Base-by-base conservation (phyloP, 768 basidiomycete species). In the Pilatotrama ljubarskyi region DNA sequence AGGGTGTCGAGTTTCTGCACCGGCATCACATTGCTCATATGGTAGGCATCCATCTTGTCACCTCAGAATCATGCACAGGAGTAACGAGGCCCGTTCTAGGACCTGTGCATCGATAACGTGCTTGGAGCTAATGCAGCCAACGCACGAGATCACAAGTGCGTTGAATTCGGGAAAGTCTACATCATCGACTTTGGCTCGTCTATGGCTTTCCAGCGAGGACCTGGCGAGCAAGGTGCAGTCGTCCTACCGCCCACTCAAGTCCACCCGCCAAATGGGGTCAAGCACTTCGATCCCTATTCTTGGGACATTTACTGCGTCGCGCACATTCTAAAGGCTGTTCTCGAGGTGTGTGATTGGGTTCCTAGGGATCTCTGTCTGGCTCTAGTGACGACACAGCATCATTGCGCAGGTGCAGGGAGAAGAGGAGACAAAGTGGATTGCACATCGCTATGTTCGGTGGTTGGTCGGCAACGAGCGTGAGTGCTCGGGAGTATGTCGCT, bases 1-100 rank as follows among this genome's bases (percentile, higher is more conserved):
- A 55, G 54, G 54, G 54, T 20, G 15, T 55, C 8, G 54, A 55
- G 22, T 55, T 25, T 13, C 17, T 55, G n/a, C 54, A 55, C 35
- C 20, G 24, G 10, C 54, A 40, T 2, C 35, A 20, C 11, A 48
- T 56, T 13, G 55, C 36, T 2, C 55, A 56, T 20, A n/a, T 56
- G 35, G 44, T 56, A 29, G 2, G 36, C 14, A 5, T 32, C 29
- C 5, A 32, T 20, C 22, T 41, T 8, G 14, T 15, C 17, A 9
- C 10, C 47, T 15, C 3, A 18, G 42, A 22, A 17, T 20, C 2
- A 4, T 22, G 13, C 5, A 20, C 7, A 15, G 15, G 14, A n/a
- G 35, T 9, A 13, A 2, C 11, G n/a, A 4, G 20, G 20, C 15
- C 13, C 20, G 11, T 11, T 26, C 3, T n/a, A 54, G 52, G 52